Evolutionary conservation across 2,329 filamentous ascomycete genomes (phyloP).

Genomic region (Pyrenochaeta sp.): DNA sequence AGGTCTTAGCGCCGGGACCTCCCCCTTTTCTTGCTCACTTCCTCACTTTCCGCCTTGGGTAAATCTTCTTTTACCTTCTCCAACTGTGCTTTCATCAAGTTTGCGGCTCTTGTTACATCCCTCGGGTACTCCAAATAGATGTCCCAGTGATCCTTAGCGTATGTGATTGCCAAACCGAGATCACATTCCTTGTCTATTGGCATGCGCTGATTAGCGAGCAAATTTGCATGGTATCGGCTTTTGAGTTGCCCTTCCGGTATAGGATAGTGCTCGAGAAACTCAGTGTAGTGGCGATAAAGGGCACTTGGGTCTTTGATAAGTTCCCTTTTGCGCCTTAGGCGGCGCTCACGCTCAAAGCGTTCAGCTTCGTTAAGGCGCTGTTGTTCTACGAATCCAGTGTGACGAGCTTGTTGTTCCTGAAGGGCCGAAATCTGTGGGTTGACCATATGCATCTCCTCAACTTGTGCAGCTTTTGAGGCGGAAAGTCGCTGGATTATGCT

Average conservation of each 20-base stretch:
- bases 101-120: not conserved
- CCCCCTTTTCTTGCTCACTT: not conserved
- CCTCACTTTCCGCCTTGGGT: not conserved
- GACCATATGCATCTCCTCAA: too few relatives aligned
- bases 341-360: conserved; percentile 2
- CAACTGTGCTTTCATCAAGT: not conserved
- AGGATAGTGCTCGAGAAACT: conserved; percentile 9
- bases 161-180: conserved; percentile 13
- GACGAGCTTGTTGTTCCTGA: not conserved
- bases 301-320: conserved; percentile 11
- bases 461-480: not conserved
- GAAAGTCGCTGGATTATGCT: not conserved
- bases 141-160: conserved; percentile 22
- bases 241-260: not conserved
- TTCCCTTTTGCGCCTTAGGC: conserved; percentile 3
- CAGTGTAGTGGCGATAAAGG: conserved; percentile 14
- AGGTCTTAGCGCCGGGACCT: not conserved
- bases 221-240: conserved; percentile 3
- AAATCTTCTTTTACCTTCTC: not conserved
- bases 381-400: not conserved
- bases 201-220: conserved; percentile 19
- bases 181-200: conserved; percentile 11
- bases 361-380: not conserved
- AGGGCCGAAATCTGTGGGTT: not conserved
- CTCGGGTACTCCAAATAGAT: conserved; percentile 5